Base-by-base conservation (phyloP, 805 yeast genomes). In the Spathaspora boniae region DNA sequence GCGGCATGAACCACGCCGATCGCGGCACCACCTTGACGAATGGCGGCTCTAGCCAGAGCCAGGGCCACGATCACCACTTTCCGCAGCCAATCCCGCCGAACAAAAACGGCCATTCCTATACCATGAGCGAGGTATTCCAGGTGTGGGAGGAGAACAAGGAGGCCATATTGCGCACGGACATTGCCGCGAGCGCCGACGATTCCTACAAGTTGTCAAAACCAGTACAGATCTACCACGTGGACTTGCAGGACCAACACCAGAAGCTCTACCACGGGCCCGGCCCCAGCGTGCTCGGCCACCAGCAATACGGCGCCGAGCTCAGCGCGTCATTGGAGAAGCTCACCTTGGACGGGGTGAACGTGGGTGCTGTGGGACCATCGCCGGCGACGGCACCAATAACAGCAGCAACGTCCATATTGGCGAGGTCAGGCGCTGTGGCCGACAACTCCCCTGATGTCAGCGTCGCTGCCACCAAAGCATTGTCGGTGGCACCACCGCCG, bases 41-140 rank as follows among this genome's bases (percentile, higher is more conserved):
- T n/a, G n/a, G n/a, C n/a, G n/a, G n/a, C n/a, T n/a, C n/a, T n/a
- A n/a, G n/a, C n/a, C n/a, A n/a, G n/a, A n/a, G n/a, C n/a, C n/a
- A n/a, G n/a, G n/a, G n/a, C n/a, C n/a, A n/a, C n/a, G n/a, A n/a
- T n/a, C n/a, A n/a, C n/a, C n/a, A n/a, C n/a, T n/a, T n/a, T n/a
- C n/a, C n/a, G n/a, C n/a, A n/a, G n/a, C n/a, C 52, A 6, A 54
- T 68, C 28, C 68, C 68, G 4, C 50, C 58, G 9, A 72, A 69
- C 43, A 55, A 55, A 17, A 65, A 59, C 11, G 66, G 78, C 22
- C 58, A 58, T 38, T 56, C 58, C 18, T 78, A 79, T 46, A 48
- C 75, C 5, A 59, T 76, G 54, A 66, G 69, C 19, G 78, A 79
- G 45, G 68, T 80, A 44, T 65, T 79, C 40, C 59, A 68, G 16